Conservation (phyloP, 768 basidiomycete genomes). For the Tricholoma hemisulphureum region DNA sequence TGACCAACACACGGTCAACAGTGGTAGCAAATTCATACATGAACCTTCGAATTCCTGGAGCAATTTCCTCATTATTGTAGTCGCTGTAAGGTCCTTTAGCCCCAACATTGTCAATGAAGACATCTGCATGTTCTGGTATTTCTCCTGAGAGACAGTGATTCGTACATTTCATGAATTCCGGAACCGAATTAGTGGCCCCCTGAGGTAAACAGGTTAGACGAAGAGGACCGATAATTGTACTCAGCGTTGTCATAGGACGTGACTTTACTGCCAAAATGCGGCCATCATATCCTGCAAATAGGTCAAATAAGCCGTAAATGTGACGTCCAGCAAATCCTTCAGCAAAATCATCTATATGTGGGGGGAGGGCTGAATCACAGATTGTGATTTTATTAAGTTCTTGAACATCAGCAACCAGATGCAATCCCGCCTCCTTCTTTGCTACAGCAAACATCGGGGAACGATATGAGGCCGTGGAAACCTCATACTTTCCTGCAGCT, state of each 20-base stretch:
- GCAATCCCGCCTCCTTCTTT: conserved; percentile 29
- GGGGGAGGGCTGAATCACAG: not conserved
- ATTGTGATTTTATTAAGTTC: conserved; percentile 29
- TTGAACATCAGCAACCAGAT: conserved; percentile 31
- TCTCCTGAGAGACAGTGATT: conserved; percentile 14
- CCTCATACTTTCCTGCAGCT: conserved; percentile 21
- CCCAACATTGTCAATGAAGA: conserved; percentile 20
- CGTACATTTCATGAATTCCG: conserved; percentile 30
- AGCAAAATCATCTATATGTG: conserved; percentile 24
- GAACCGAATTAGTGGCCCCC: conserved; percentile 34
- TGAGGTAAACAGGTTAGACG: conserved; percentile 26
- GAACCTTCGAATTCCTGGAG: conserved; percentile 24
- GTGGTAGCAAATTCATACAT: conserved; percentile 25
- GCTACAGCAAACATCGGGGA: conserved; percentile 23
- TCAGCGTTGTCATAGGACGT: conserved; percentile 32
- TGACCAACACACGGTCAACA: conserved; percentile 21
- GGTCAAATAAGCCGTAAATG: conserved; percentile 24
- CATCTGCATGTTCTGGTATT: conserved; percentile 9
- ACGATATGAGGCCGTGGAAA: conserved; percentile 20
- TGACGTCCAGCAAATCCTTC: conserved; percentile 22
- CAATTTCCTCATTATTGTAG: conserved; percentile 18
- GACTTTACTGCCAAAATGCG: conserved; percentile 22
- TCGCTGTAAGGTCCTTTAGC: conserved; percentile 15
- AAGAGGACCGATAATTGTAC: conserved; percentile 22
- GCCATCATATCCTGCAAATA: conserved; percentile 35